Conservation (phyloP, 2,329 filamentous ascomycete species). For the Fusarium agapanthi region DNA sequence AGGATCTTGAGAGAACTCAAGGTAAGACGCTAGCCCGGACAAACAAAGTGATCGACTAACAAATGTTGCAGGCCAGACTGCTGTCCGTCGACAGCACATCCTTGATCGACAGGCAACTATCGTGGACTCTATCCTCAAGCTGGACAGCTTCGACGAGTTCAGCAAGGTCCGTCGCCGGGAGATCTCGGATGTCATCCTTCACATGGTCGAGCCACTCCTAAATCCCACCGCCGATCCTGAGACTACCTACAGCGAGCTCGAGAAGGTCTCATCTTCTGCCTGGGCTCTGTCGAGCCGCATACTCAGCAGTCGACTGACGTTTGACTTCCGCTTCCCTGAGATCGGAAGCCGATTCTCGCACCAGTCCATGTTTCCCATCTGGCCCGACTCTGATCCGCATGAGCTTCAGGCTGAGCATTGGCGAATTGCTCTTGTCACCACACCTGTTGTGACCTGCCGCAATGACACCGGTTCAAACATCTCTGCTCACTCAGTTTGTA, state of each 20-base stretch:
- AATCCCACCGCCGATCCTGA: constrained; percentile 47
- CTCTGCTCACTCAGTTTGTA: constrained; percentile 54
- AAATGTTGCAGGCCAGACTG: constrained; percentile 45
- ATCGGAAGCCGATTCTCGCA: constrained; percentile 58
- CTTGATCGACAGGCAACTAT: constrained; percentile 50
- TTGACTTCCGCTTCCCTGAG: constrained; percentile 61
- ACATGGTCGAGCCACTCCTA: constrained; percentile 51
- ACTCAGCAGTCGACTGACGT: constrained; percentile 54
- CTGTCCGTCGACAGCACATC: constrained; percentile 50
- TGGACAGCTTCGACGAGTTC: constrained; percentile 44
- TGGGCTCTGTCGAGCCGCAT: constrained; percentile 59
- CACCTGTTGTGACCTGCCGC: constrained; percentile 63
- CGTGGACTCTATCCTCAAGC: constrained; percentile 50
- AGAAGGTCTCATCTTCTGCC: constrained; percentile 51
- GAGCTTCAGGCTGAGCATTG: constrained; percentile 60
- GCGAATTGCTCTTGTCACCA: constrained; percentile 63
- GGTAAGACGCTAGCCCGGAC: constrained; percentile 35
- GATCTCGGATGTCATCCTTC: constrained; percentile 52
- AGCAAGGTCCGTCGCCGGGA: constrained; percentile 50
- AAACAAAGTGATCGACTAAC: neutral
- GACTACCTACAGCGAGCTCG: constrained; percentile 54
- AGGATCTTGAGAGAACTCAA: constrained; percentile 47
- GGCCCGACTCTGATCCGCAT: constrained; percentile 51
- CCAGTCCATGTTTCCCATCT: constrained; percentile 58
- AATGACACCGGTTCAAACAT: constrained; percentile 59